phyloP scores from a whole-genome alignment of 306 rosid species.

The Ochetophila trinervis region DNA sequence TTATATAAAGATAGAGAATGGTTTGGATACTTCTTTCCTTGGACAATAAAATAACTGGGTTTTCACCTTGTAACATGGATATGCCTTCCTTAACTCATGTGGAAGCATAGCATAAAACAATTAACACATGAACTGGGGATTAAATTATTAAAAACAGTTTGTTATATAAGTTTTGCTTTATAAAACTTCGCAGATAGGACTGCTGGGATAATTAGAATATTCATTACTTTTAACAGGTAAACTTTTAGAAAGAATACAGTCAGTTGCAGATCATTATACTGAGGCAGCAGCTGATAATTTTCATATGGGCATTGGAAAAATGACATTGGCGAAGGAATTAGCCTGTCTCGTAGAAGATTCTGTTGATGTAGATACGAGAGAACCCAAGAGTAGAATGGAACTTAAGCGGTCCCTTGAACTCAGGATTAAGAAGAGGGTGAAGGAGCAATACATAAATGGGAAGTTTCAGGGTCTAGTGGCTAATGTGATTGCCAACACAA shows the following conservation, averaged over 20 bases:
- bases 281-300: slow-evolving; percentile 16
- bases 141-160: background rate
- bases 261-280: slow-evolving; percentile 23
- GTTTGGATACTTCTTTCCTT: no score
- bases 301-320: slow-evolving; percentile 23
- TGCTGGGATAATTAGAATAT: background rate
- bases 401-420: slow-evolving; percentile 59
- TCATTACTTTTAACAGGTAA: slow-evolving; percentile 15
- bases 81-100: no score
- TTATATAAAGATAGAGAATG: no score
- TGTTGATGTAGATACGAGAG: slow-evolving; percentile 25
- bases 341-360: slow-evolving; percentile 62
- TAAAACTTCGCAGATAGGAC: background rate
- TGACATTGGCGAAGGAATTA: slow-evolving; percentile 52
- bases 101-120: no score
- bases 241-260: slow-evolving; percentile 16
- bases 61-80: no score
- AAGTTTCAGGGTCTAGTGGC: slow-evolving; percentile 58
- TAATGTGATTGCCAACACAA: slow-evolving; percentile 61
- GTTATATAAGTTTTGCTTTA: no score
- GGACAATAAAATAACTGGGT: no score
- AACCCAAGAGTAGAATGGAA: slow-evolving; percentile 53
- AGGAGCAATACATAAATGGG: slow-evolving; percentile 55
- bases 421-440: slow-evolving; percentile 70
- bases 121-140: no score